Evolutionary conservation across 192 early-diverging fungal genomes (phyloP), one percentile per base, ranked within the genome.

Genomic region (Backusella liffmaniae): DNA sequence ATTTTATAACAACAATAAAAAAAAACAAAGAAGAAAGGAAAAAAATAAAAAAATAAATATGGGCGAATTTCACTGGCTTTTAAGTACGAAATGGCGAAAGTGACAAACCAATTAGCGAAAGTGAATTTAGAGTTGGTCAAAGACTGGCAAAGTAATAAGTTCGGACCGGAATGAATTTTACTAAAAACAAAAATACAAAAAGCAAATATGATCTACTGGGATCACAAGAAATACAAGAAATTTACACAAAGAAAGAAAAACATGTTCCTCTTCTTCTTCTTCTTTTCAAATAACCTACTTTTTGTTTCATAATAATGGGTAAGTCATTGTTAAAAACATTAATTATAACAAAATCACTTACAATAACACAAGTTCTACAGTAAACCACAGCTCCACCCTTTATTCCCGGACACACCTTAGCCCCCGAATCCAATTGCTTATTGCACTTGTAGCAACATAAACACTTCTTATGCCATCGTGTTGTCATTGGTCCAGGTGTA

Each of bases 401-500:
- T 2, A 78, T 75, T 30, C 73, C 73, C 5, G 79, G 80, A 8
- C 72, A 73, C 18, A 84, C 79, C 10, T 83, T 76, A 3, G 84
- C 85, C 53, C 77, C 82, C 21, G 87, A 88, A 68, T 88, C 87
- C 35, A 88, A 51, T 12, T 79, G 79, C 65, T 88, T 88, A 36
- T 79, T 84, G 56, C 87, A 88, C 1, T 79, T 84, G 23, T 66
- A 76, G 46, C 87, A 88, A 5, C 76, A 75, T 41, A 88, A 62
- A 44, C 87, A 88, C 67, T 85, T 88, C 62, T 88, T 88, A 37
- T 88, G 87, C 87, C 87, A 88, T 67, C 84, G 79, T 29, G 79
- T 86, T 16, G 79, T 78, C 39, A 79, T 75, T 12, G 87, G 87
- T 36, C 87, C 87, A 7, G 85, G 82, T 1, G 79, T 82, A 70